Percentiles rank a stretch among this genome's conserved stretches.
Evolutionary conservation across 495 filamentous ascomycete genomes (phyloP).

Genomic region (Lepidopterella palustris): DNA sequence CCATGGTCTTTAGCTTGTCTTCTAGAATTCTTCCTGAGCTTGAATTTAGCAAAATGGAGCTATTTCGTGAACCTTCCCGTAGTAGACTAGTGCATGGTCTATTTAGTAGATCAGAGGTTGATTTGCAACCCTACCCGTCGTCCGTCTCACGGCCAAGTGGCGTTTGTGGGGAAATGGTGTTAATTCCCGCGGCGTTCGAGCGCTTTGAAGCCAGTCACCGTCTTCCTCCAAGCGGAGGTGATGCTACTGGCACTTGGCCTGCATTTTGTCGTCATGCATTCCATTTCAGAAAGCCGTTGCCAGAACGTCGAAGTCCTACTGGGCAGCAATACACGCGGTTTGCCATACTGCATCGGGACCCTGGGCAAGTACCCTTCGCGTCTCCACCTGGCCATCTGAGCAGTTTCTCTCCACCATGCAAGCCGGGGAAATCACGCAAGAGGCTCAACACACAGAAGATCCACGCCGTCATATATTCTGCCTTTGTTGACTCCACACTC

Average conservation of each 20-base stretch:
- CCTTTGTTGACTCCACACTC: neutral
- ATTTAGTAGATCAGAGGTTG: neutral
- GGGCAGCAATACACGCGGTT: too few species aligned
- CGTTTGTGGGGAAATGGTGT: neutral
- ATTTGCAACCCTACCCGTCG: neutral
- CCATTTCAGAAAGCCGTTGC: too few species aligned
- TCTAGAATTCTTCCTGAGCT: neutral
- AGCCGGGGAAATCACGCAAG: neutral
- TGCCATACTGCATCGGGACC: too few species aligned
- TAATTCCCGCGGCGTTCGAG: neutral
- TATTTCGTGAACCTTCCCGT: slow-evolving; percentile 2
- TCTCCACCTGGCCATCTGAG: too few species aligned
- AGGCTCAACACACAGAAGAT: slow-evolving; percentile 1
- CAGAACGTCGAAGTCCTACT: too few species aligned
- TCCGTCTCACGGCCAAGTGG: too few species aligned
- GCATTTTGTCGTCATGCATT: neutral
- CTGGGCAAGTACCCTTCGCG: too few species aligned
- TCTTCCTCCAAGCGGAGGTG: neutral
- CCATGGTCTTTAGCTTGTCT: neutral
- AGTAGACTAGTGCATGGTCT: neutral
- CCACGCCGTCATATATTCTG: neutral
- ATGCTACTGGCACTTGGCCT: neutral
- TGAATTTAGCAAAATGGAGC: neutral
- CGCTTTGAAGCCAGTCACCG: neutral
- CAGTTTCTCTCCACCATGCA: slow-evolving; percentile 1